These are phyloP conservation scores for Quercus berberidifolia DNA, from an alignment of 306 rosid genomes.

Conservation along the genomic window DNA sequence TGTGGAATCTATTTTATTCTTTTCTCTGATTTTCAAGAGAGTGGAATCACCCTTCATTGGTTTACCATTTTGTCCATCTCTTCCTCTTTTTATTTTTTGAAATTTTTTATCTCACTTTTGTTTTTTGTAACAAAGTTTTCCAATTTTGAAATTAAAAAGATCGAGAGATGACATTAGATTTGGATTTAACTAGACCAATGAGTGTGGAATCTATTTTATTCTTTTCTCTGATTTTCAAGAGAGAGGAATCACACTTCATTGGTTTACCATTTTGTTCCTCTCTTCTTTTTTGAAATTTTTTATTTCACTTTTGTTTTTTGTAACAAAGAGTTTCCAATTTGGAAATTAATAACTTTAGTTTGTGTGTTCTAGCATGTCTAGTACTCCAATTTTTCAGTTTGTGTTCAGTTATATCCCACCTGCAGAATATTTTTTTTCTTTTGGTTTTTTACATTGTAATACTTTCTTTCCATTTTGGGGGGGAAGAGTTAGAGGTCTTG, in stretches of 20 bases:
- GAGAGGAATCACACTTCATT: background rate
- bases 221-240: slow-evolving; percentile 1
- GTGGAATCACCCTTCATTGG: background rate
- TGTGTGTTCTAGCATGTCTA: background rate
- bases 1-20: background rate
- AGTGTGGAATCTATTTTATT: background rate
- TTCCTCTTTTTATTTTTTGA: background rate
- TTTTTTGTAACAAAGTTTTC: background rate
- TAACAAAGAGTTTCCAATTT: background rate
- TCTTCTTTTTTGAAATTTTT: background rate
- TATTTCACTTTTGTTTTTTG: background rate
- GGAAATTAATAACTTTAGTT: background rate
- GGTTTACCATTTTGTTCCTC: background rate
- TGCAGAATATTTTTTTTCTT: slow-evolving; percentile 3
- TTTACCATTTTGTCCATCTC: background rate
- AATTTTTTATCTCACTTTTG: background rate
- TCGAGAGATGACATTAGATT: background rate
- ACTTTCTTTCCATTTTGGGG: slow-evolving; percentile 20
- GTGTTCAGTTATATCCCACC: slow-evolving; percentile 17
- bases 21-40: slow-evolving; percentile 1
- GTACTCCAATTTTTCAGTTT: background rate
- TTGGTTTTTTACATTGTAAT: slow-evolving; percentile 17
- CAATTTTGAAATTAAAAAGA: background rate
- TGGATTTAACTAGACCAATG: background rate
- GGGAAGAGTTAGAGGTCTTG: background rate